Conservation (phyloP, 768 basidiomycete species). For the Pilatotrama ljubarskyi region DNA sequence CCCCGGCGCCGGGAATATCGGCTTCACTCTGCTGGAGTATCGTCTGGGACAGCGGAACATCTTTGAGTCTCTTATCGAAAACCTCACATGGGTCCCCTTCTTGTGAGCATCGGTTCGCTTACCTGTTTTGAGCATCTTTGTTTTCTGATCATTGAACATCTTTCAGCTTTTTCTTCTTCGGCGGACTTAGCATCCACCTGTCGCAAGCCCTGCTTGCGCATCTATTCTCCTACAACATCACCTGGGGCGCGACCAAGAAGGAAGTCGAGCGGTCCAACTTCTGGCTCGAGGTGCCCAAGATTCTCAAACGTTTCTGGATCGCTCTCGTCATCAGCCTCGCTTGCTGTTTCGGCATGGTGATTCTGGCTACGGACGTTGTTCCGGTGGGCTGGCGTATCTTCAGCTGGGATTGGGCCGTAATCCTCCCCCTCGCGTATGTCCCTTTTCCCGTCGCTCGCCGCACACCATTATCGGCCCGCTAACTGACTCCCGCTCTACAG, state of each 20-base stretch:
- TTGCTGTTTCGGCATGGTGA: slow-evolving; percentile 51
- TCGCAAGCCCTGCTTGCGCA: slow-evolving; percentile 54
- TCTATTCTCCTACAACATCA: slow-evolving; percentile 58
- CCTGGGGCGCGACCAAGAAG: slow-evolving; percentile 66
- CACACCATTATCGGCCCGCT: background rate
- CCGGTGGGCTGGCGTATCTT: slow-evolving; percentile 66
- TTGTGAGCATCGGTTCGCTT: slow-evolving; percentile 51
- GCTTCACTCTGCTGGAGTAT: slow-evolving; percentile 73
- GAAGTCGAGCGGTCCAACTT: slow-evolving; percentile 88
- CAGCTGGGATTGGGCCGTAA: slow-evolving; percentile 65
- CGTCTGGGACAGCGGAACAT: slow-evolving; percentile 58
- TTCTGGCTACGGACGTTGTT: slow-evolving; percentile 54
- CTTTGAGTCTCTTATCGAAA: slow-evolving; percentile 53
- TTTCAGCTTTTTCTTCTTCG: slow-evolving; percentile 51
- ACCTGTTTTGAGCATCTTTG: background rate
- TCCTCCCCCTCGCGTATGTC: slow-evolving; percentile 69
- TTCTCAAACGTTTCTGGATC: slow-evolving; percentile 76
- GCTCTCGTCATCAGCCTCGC: slow-evolving; percentile 56
- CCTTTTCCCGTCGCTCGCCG: slow-evolving; percentile 2
- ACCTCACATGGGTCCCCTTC: slow-evolving; percentile 67
- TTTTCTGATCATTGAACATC: slow-evolving; percentile 10
- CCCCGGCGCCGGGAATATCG: slow-evolving; percentile 67
- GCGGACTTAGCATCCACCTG: slow-evolving; percentile 56
- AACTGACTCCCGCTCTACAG: slow-evolving; percentile 33
- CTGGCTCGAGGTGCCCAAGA: slow-evolving; percentile 85